Percentiles rank a stretch among this genome's conserved stretches.
phyloP scores from a whole-genome alignment of 2,329 filamentous ascomycete genomes.

The Colletotrichum lupini region DNA sequence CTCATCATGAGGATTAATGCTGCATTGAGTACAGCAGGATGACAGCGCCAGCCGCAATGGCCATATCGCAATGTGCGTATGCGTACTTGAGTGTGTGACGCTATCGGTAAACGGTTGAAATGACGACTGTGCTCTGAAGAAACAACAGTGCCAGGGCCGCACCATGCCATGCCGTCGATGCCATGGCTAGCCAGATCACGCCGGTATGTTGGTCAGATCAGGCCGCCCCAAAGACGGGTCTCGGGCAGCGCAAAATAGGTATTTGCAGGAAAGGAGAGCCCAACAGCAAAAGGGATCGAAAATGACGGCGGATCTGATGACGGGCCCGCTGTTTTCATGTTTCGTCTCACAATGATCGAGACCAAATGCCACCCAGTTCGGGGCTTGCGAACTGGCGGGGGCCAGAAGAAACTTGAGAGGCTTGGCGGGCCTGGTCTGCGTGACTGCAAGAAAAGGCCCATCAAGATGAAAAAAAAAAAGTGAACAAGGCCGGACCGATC shows the following conservation, averaged over 20 bases:
- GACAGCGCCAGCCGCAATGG: background rate
- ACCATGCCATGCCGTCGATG: background rate
- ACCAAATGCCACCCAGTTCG: conserved; percentile 19
- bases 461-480: background rate
- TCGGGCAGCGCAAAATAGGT: background rate
- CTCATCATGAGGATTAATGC: background rate
- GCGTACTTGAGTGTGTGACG: background rate
- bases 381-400: conserved; percentile 33
- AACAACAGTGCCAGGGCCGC: background rate
- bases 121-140: background rate
- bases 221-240: conserved; percentile 17
- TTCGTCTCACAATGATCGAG: conserved; percentile 26
- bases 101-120: background rate
- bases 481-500: conserved; percentile 4
- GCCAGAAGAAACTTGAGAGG: conserved; percentile 20
- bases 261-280: background rate
- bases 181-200: background rate
- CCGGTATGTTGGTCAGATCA: background rate
- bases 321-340: conserved; percentile 25
- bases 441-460: conserved; percentile 16
- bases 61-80: background rate
- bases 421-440: conserved; percentile 7
- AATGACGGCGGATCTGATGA: conserved; percentile 13
- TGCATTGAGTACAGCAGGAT: background rate
- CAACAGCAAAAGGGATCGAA: conserved; percentile 15